Evolutionary conservation across 495 filamentous ascomycete genomes (phyloP), one percentile per base, ranked within the genome.

Genomic region (Talaromyces liani): DNA sequence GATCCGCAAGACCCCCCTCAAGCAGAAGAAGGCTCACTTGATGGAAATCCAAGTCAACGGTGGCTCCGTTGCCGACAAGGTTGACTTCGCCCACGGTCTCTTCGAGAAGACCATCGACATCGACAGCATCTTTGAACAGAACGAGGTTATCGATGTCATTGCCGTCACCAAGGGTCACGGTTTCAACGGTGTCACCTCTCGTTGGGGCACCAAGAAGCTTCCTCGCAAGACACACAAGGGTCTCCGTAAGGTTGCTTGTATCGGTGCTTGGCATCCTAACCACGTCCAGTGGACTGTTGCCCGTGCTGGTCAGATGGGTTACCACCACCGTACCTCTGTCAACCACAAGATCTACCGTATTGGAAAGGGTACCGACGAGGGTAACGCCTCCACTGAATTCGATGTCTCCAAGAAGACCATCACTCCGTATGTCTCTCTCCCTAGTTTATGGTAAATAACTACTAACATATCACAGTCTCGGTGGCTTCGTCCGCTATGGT

Each of bases 271-370:
- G 95, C 95, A 99, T 88, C 95, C 95, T 75, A 92, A 89, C 80
- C 95, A 99, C 91, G 95, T 99, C 84, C 95, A 99, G 87, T 99
- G 95, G 95, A 98, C 95, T 80, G 95, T 99, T 83, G 95, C 94
- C 77, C 95, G 95, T 89, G 95, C 95, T 70, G 95, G 95, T 95
- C 95, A 99, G 84, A 87, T 88, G 81, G 95, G 95, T 85, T 99
- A 99, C 87, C 95, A 99, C 79, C 95, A 99, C 82, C 93, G 95
- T 88, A 98, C 95, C 72, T 98, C 95, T 63, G 91, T 92, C 84
- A 99, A 99, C 88, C 95, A 98, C 90, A 99, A 99, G 88, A 79
- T 99, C 78, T 99, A 97, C 89, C 92, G 95, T 69, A 90, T 99
- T 71, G 95, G 94, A 75, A 92, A 92, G 86, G 94, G 84, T 69